phyloP scores from a whole-genome alignment of 768 basidiomycete species.

The Lepiota subincarnata region DNA sequence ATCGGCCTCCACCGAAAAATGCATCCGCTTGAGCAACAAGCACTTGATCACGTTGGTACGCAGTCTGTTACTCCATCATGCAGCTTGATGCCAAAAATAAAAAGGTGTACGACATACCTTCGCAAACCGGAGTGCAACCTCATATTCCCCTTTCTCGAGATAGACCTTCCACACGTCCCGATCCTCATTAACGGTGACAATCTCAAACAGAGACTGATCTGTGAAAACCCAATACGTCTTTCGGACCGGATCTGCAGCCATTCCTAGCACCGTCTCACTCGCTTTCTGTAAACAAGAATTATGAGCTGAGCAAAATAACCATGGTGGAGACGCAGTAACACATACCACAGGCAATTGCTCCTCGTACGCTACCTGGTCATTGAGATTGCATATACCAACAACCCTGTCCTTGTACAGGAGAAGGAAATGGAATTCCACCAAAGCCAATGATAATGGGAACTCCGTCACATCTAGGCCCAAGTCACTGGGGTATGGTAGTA shows the following conservation, averaged over 20 bases:
- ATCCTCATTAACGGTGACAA: conserved; percentile 83
- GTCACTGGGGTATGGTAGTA: conserved; percentile 69
- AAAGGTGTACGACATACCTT: conserved; percentile 49
- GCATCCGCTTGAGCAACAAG: conserved; percentile 79
- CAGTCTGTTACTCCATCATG: conserved; percentile 49
- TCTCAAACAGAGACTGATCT: conserved; percentile 82
- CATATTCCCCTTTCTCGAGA: conserved; percentile 71
- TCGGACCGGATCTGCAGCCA: conserved; percentile 81
- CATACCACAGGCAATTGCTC: conserved; percentile 77
- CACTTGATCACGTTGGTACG: conserved; percentile 82
- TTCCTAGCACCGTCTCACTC: conserved; percentile 65
- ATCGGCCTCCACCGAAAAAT: conserved; percentile 75
- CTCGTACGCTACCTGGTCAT: conserved; percentile 81
- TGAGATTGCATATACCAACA: conserved; percentile 71
- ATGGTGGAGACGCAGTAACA: background rate
- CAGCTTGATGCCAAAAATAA: background rate
- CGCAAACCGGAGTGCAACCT: conserved; percentile 75
- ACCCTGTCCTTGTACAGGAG: conserved; percentile 79
- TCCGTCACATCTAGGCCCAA: conserved; percentile 30
- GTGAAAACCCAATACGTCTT: conserved; percentile 96
- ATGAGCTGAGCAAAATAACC: too few species aligned
- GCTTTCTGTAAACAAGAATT: conserved; percentile 49
- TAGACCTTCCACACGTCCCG: conserved; percentile 94
- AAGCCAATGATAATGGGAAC: conserved; percentile 68
- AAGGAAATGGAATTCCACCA: conserved; percentile 93